Conservation (phyloP, 176 grass and related monocot species). For the Juncus effusus region DNA sequence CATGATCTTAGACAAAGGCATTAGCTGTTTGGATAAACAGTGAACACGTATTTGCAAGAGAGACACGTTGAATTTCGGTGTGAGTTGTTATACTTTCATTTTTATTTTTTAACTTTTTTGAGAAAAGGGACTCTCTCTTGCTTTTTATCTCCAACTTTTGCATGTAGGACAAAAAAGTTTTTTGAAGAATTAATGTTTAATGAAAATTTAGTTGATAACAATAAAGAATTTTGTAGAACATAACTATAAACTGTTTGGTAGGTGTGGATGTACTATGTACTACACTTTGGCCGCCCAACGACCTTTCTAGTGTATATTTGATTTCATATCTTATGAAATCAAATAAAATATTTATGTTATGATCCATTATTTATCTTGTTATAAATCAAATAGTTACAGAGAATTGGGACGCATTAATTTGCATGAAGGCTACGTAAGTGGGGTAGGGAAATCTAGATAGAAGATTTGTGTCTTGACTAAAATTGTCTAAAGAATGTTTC, state of each 20-base stretch:
- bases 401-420: too few relatives aligned
- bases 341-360: too few relatives aligned
- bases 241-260: too few relatives aligned
- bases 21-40: constrained; percentile 3
- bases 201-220: too few relatives aligned
- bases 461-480: constrained; percentile 26
- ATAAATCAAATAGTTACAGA: too few relatives aligned
- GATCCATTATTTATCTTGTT: too few relatives aligned
- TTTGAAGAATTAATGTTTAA: too few relatives aligned
- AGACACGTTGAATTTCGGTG: not conserved
- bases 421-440: not conserved
- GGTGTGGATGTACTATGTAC: too few relatives aligned
- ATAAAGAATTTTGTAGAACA: too few relatives aligned
- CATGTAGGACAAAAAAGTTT: not conserved
- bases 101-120: constrained; percentile 10
- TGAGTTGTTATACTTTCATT: constrained; percentile 12
- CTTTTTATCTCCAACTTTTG: constrained; percentile 11
- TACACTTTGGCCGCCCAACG: too few relatives aligned
- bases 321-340: too few relatives aligned
- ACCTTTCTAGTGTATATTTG: too few relatives aligned
- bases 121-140: constrained; percentile 7
- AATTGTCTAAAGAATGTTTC: constrained; percentile 17
- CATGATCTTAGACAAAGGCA: not conserved
- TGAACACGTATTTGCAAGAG: constrained; percentile 15
- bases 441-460: constrained; percentile 17